phyloP scores from a whole-genome alignment of 2,329 filamentous ascomycete genomes.

The Fusarium agapanthi region DNA sequence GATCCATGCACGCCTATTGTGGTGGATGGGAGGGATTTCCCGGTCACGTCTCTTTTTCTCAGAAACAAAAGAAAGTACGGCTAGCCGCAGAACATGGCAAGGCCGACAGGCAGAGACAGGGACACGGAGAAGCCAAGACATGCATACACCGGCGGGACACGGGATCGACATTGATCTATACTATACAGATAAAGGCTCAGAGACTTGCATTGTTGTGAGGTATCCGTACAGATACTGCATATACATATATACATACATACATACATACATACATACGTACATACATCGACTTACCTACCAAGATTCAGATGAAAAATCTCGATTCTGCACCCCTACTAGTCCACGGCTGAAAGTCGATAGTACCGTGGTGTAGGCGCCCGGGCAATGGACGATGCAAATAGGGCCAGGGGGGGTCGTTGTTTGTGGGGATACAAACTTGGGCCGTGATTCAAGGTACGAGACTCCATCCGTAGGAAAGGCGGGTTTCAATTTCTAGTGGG shows the following conservation, averaged over 20 bases:
- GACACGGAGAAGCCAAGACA: slow-evolving; percentile 13
- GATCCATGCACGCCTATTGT: background rate
- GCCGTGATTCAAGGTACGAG: background rate
- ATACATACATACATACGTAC: background rate
- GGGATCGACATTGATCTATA: slow-evolving; percentile 41
- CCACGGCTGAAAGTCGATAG: slow-evolving; percentile 6
- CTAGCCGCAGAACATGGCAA: background rate
- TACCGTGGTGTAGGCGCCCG: background rate
- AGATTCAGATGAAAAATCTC: slow-evolving; percentile 42
- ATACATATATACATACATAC: background rate
- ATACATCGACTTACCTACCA: background rate
- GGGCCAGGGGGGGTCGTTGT: background rate
- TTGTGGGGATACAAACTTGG: background rate
- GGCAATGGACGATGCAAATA: background rate
- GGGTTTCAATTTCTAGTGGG: background rate
- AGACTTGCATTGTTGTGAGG: slow-evolving; percentile 25
- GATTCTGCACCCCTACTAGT: slow-evolving; percentile 16
- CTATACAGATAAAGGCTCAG: slow-evolving; percentile 6
- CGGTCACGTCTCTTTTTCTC: background rate
- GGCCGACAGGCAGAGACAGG: background rate
- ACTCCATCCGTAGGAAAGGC: background rate
- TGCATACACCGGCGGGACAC: slow-evolving; percentile 5
- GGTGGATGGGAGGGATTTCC: background rate
- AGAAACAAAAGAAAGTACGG: background rate
- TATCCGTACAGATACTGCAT: background rate